phyloP scores from a whole-genome alignment of 163 green algal species.

The Scenedesmus sp. region DNA sequence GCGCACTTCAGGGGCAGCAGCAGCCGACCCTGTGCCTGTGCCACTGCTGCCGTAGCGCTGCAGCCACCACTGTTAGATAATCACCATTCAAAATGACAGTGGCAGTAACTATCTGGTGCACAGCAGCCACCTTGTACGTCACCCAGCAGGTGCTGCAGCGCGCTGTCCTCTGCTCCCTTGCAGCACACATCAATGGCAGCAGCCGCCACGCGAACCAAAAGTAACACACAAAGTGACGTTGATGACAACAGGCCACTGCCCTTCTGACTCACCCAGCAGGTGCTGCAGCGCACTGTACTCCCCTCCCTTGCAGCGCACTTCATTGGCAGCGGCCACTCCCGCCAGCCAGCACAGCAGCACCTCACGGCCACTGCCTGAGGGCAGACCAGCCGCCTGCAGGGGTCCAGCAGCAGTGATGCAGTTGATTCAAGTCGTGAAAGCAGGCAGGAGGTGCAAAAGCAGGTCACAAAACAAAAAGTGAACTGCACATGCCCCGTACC shows the following conservation, averaged over 20 bases:
- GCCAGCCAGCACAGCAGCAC: conserved; percentile 79
- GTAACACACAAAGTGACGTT: background rate
- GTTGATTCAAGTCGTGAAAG: too few species aligned
- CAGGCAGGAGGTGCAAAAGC: too few species aligned
- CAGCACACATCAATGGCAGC: background rate
- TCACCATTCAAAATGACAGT: background rate
- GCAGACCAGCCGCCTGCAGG: conserved; percentile 16
- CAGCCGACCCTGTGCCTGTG: too few species aligned
- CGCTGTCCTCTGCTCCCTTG: background rate
- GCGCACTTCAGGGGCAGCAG: background rate
- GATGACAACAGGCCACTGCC: background rate
- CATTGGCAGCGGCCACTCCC: conserved; percentile 61
- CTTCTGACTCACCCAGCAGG: background rate
- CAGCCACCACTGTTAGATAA: too few species aligned
- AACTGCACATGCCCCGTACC: background rate
- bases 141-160: background rate
- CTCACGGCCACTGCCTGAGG: conserved; percentile 62
- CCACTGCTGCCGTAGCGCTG: background rate
- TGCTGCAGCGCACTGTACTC: conserved; percentile 62
- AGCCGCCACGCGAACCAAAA: background rate
- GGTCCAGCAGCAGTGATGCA: too few species aligned
- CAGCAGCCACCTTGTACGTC: background rate
- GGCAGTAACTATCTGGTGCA: background rate
- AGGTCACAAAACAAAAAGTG: background rate
- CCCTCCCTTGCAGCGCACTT: conserved; percentile 61